phyloP scores from a whole-genome alignment of 164 flowering plant genomes.

The Tinospora cordifolia region DNA sequence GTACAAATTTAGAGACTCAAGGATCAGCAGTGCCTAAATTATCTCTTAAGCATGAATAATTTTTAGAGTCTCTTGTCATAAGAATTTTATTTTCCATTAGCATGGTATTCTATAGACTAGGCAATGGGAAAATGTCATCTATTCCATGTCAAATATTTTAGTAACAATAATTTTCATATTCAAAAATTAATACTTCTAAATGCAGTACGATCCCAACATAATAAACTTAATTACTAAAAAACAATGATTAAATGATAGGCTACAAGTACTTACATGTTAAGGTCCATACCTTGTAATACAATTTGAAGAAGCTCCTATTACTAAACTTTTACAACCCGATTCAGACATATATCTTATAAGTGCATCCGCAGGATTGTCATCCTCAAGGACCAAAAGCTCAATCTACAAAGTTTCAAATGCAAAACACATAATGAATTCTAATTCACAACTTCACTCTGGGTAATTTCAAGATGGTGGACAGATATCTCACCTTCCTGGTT shows the following conservation, averaged over 20 bases:
- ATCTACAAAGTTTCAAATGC: conserved; percentile 27
- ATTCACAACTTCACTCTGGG: not conserved
- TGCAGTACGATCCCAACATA: not conserved
- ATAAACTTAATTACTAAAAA: not conserved
- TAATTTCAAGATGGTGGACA: not conserved
- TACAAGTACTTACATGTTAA: not conserved
- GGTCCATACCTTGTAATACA: conserved; percentile 40
- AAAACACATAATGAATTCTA: conserved; percentile 5
- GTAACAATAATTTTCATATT: too few species aligned
- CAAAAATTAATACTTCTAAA: not conserved
- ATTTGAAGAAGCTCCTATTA: conserved; percentile 55
- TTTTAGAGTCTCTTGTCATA: too few species aligned
- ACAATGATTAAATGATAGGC: not conserved
- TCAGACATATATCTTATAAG: conserved; percentile 50
- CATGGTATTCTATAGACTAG: too few species aligned
- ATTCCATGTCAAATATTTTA: too few species aligned
- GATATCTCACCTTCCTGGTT: conserved; percentile 31
- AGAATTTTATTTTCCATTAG: too few species aligned
- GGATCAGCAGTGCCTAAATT: too few species aligned
- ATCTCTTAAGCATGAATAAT: too few species aligned
- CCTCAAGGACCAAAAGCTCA: conserved; percentile 67
- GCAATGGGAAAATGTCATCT: too few species aligned
- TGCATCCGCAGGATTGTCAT: conserved; percentile 56
- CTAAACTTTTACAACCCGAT: conserved; percentile 36
- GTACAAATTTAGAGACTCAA: too few species aligned